A percentile compares a stretch with the other conserved stretches of the same genome.
These are phyloP conservation scores for Penicillium griseofulvum DNA, from an alignment of 2,329 filamentous ascomycete genomes.

Conservation along the genomic window DNA sequence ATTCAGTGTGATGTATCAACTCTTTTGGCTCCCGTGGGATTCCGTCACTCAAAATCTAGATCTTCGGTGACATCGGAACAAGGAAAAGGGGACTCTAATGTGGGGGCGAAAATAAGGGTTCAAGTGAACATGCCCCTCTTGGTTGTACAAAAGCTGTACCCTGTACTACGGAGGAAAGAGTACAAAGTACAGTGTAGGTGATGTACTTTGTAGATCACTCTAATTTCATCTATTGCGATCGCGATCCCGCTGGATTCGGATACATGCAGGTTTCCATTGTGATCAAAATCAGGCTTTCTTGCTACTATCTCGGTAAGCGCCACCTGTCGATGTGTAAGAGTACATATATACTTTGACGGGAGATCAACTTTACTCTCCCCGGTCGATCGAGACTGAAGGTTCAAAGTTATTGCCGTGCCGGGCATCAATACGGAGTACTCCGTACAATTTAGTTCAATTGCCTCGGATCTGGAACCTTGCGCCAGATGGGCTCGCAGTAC, in stretches of 20 bases:
- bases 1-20: constrained; percentile 7
- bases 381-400: constrained; percentile 17
- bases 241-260: constrained; percentile 1
- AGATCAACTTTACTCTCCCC: constrained; percentile 11
- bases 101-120: background rate
- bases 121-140: background rate
- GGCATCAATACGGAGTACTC: background rate
- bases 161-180: background rate
- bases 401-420: constrained; percentile 15
- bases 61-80: background rate
- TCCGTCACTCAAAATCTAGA: background rate
- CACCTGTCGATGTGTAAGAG: background rate
- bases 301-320: background rate
- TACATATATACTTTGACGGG: background rate
- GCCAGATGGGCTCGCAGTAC: background rate
- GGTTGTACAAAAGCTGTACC: background rate
- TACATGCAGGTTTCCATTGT: background rate
- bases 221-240: constrained; percentile 6
- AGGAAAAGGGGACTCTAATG: background rate
- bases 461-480: background rate
- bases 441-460: background rate
- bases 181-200: background rate
- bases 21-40: background rate
- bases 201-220: constrained; percentile 14
- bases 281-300: background rate